Percentiles rank a stretch among this genome's conserved stretches.
These are phyloP conservation scores for Trapa incisa DNA, from an alignment of 345 rosid genomes.

Conservation along the genomic window DNA sequence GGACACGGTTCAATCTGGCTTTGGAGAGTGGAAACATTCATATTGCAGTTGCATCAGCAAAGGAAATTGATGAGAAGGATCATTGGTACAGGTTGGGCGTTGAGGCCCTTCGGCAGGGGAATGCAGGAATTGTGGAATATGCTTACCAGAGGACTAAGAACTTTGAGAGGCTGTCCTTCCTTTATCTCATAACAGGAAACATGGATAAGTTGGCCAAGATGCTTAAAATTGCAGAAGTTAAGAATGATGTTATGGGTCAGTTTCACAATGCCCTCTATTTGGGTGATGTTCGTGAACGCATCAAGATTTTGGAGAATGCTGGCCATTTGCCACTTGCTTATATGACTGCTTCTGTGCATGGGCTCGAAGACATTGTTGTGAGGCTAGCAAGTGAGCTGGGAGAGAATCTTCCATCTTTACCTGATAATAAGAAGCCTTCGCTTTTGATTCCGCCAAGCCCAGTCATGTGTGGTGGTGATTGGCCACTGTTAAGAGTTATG, in stretches of 20 bases:
- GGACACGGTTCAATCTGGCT: conserved; percentile 86
- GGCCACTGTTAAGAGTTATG: conserved; percentile 94
- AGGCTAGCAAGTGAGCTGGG: conserved; percentile 63
- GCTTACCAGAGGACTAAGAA: conserved; percentile 96
- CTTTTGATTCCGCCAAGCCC: conserved; percentile 80
- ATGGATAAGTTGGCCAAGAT: conserved; percentile 71
- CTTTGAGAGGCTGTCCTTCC: conserved; percentile 88
- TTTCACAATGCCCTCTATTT: conserved; percentile 86
- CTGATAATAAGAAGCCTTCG: conserved; percentile 56
- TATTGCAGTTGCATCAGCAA: conserved; percentile 95
- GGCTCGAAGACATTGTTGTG: conserved; percentile 60
- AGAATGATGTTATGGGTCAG: conserved; percentile 93
- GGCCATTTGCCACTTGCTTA: conserved; percentile 89
- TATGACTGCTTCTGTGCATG: conserved; percentile 70
- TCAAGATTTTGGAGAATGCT: conserved; percentile 77
- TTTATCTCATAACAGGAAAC: conserved; percentile 83
- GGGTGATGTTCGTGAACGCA: conserved; percentile 81
- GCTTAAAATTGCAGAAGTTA: conserved; percentile 90
- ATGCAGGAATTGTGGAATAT: conserved; percentile 80
- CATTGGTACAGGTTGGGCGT: conserved; percentile 89
- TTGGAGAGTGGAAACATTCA: conserved; percentile 92
- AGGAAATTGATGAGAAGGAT: conserved; percentile 88
- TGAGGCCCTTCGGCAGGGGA: conserved; percentile 98
- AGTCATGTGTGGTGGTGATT: conserved; percentile 69
- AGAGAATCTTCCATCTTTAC: conserved; percentile 54